Evolutionary conservation across 176 grass and related monocot species (phyloP).

Genomic region (sorghum (Sorghum bicolor)): Sorghum_bicolor_NCBIv3 NC_012873.2:66681501-66682000

Average conservation of each 20-base stretch:
- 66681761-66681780: not conserved
- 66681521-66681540: slow-evolving; percentile 82
- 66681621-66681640: slow-evolving; percentile 33
- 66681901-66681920: not conserved
- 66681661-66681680: slow-evolving; percentile 85
- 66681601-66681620: not conserved
- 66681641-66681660: slow-evolving; percentile 99
- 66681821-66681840: not conserved
- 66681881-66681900: slow-evolving; percentile 3
- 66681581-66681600: slow-evolving; percentile 9
- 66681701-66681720: slow-evolving; percentile 72
- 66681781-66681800: not conserved
- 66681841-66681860: not conserved
- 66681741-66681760: slow-evolving; percentile 43
- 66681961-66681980: slow-evolving; percentile 3
- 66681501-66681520: slow-evolving; percentile 72
- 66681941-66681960: not conserved
- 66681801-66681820: not conserved
- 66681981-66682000: slow-evolving; percentile 50
- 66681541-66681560: slow-evolving; percentile 88
- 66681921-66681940: not conserved
- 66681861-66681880: not conserved
- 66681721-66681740: slow-evolving; percentile 73
- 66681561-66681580: slow-evolving; percentile 37
- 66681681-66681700: slow-evolving; percentile 94